Evolutionary conservation across 192 early-diverging fungal species (phyloP), one percentile per base, ranked within the genome.

Genomic region (Backusella tuberculispora): DNA sequence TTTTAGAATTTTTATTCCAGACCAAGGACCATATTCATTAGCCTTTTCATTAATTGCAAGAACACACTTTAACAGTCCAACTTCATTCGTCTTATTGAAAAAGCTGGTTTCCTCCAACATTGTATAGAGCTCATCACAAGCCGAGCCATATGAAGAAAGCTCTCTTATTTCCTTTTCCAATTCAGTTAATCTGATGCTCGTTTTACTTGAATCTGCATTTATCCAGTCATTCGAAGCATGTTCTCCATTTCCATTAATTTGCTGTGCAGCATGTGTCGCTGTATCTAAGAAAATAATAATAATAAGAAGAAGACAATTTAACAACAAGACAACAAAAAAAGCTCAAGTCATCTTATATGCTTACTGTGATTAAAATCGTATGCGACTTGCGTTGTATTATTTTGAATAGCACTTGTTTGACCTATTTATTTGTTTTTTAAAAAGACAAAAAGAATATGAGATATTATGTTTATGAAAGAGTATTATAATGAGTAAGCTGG

Each of bases 111-210:
- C 66, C 15, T 50, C 19, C 26, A 75, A 34, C 74, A 66, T 53
- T 3, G 47, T 38, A 19, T 41, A 15, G 5, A 75, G 45, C 14
- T 75, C 74, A 37, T 75, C 74, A 44, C 74, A 75, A 13, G 63
- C 74, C 9, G 34, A 29, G 17, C 63, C 74, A 47, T 68, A 75
- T 2, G 44, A 38, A 42, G 19, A 29, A 48, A 75, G 48, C 37
- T 41, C 64, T 2, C 29, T 26, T 17, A 75, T 75, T 15, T 75
- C 74, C 19, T 53, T 66, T 43, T 75, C 65, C 10, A 75, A 15
- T 19, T 75, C 40, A 37, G 34, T 14, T 29, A 73, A 60, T 5
- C 60, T 37, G 7, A n/a, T 15, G 24, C 44, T 45, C 1, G 29
- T 46, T 15, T 60, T 42, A 53, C 19, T 19, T 53, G 50, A 10